Evolutionary conservation across 2,329 filamentous ascomycete genomes (phyloP).

Genomic region (Penicillium hesseltinei): DNA sequence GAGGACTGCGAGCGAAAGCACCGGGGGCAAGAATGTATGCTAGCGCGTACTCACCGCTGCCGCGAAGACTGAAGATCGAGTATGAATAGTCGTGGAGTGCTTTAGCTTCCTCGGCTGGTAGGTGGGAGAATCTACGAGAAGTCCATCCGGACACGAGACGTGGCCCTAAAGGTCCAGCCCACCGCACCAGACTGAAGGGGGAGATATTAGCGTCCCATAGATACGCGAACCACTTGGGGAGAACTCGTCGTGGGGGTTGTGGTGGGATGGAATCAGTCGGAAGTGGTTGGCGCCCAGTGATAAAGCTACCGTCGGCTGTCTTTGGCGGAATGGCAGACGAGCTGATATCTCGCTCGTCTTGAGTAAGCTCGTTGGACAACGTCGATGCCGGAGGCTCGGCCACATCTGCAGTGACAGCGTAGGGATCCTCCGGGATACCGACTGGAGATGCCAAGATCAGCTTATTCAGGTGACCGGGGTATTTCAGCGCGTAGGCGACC

Average conservation of each 20-base stretch:
- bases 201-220: conserved; percentile 97
- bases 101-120: conserved; percentile 75
- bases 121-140: conserved; percentile 82
- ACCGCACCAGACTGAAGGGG: conserved; percentile 85
- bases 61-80: conserved; percentile 85
- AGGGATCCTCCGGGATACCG: conserved; percentile 90
- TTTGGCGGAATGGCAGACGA: conserved; percentile 28
- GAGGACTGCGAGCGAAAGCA: conserved; percentile 81
- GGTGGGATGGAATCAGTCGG: conserved; percentile 43
- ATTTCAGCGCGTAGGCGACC: conserved; percentile 92
- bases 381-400: conserved; percentile 73
- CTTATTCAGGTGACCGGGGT: conserved; percentile 91
- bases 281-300: conserved; percentile 45
- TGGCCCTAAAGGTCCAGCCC: conserved; percentile 84
- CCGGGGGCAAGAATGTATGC: conserved; percentile 91
- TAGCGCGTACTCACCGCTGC: conserved; percentile 90
- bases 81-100: conserved; percentile 92
- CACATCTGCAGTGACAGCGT: conserved; percentile 76
- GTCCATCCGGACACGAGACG: conserved; percentile 95
- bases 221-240: conserved; percentile 85
- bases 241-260: conserved; percentile 55
- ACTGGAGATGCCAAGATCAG: conserved; percentile 93
- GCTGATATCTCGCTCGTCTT: conserved; percentile 61
- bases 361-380: conserved; percentile 72
- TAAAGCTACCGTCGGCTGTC: conserved; percentile 54